Conservation (phyloP, 2,329 filamentous ascomycete species). For the Coniochaeta prunicola region DNA sequence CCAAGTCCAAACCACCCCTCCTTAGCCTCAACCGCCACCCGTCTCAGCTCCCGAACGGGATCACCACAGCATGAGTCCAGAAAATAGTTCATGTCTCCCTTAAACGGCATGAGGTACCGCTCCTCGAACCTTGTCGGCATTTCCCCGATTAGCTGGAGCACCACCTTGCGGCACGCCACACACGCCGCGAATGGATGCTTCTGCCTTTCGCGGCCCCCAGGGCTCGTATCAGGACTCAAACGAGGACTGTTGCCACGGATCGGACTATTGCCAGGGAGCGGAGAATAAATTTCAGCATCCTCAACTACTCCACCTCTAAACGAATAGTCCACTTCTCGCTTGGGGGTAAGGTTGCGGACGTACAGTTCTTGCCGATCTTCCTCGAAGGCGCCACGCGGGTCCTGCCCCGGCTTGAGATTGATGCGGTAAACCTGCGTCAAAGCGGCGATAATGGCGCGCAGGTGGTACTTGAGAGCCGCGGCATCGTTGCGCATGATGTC, state of each 20-base stretch:
- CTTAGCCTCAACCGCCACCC: slow-evolving; percentile 39
- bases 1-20: slow-evolving; percentile 36
- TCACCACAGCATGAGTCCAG: slow-evolving; percentile 46
- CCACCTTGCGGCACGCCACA: slow-evolving; percentile 35
- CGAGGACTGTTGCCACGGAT: not conserved
- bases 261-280: no score
- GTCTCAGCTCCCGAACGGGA: slow-evolving; percentile 43
- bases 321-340: no score
- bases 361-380: slow-evolving; percentile 8
- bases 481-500: slow-evolving; percentile 39
- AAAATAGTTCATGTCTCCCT: slow-evolving; percentile 35
- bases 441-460: slow-evolving; percentile 40
- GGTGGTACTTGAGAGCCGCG: slow-evolving; percentile 36
- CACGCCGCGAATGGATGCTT: not conserved
- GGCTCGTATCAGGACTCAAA: not conserved
- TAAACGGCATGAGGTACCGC: slow-evolving; percentile 34
- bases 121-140: slow-evolving; percentile 43
- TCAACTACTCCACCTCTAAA: no score
- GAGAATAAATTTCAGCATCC: no score
- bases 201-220: not conserved
- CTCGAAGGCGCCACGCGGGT: slow-evolving; percentile 10
- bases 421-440: slow-evolving; percentile 28
- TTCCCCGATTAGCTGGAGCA: slow-evolving; percentile 38
- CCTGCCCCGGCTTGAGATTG: slow-evolving; percentile 1
- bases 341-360: not conserved